Evolutionary conservation across 1,139 yeast species (phyloP).

Genomic region (Zygotorulaspora mrakii): DNA sequence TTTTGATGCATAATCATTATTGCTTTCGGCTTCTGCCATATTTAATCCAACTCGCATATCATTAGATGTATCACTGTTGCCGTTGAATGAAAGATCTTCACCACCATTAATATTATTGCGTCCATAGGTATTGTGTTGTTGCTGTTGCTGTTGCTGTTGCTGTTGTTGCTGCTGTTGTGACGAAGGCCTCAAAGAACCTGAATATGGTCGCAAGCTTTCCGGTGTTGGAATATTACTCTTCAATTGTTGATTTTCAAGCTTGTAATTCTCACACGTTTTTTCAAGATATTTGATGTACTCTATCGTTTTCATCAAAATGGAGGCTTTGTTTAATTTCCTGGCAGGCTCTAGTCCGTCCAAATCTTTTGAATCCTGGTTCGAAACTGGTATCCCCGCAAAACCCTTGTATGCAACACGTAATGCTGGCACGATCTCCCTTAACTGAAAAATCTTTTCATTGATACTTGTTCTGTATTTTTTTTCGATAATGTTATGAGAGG

Average conservation of each 20-base stretch:
- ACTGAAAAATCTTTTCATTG: conserved; percentile 60
- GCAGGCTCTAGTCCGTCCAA: conserved; percentile 90
- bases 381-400: conserved; percentile 36
- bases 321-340: conserved; percentile 79
- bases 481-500: conserved; percentile 71
- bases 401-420: conserved; percentile 41
- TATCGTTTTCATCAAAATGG: conserved; percentile 81
- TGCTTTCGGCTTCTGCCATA: conserved; percentile 25
- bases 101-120: neutral
- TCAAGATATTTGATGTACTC: conserved; percentile 87
- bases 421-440: conserved; percentile 70
- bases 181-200: conserved; percentile 8
- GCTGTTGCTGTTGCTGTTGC: conserved; percentile 8
- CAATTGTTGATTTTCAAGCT: conserved; percentile 52
- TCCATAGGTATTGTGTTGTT: neutral
- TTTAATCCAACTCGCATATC: conserved; percentile 1
- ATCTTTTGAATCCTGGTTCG: conserved; percentile 38
- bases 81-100: neutral
- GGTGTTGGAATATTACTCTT: conserved; percentile 37
- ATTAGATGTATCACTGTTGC: neutral
- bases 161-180: conserved; percentile 13
- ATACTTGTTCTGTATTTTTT: conserved; percentile 72
- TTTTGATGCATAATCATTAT: conserved; percentile 27
- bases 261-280: conserved; percentile 55
- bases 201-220: conserved; percentile 14